Evolutionary conservation across 202 grass and related monocot species (phyloP), one percentile per base, ranked within the genome.

Genomic region (Setaria italica): DNA sequence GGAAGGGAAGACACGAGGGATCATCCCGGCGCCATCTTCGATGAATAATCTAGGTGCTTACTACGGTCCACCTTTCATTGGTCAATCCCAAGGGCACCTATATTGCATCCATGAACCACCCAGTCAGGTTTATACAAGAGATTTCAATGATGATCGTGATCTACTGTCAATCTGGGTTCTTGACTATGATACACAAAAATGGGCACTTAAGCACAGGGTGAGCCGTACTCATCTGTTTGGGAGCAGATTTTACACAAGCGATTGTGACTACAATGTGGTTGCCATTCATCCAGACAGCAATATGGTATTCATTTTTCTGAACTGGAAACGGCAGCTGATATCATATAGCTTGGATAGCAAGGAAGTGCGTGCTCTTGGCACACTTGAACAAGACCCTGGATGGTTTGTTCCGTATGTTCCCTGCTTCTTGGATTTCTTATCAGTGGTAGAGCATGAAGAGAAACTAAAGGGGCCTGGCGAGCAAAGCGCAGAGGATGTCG

Each of bases 281-380:
- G 45, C 62, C 9, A 80, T 80, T 51, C 63, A 80, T 80, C 78
- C 63, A 29, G 78, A 55, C 37, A 41, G 17, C 37, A 80, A 80
- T 42, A 48, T 80, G 3, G 0, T 69, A 8, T 80, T 69, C 48
- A 42, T 80, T 68, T 35, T 42, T 59, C 17, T 29, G 0, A 0
- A 21, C 34, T 0, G 2, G 78, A 17, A 68, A 4, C 62, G 0
- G 12, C 0, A 53, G 17, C 46, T 67, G 17, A 67, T 68, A 55
- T 80, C 63, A 42, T 68, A 55, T 80, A 10, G 66, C 78, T 7
- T 68, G 63, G 64, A 55, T 54, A 67, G 43, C 68, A 71, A 68
- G 43, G n/a, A 71, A 72, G 45, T 49, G n/a, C 6, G 1, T 3
- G 14, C 6, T 49, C n/a, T 72, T 14, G 69, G 69, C 45, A 32